Evolutionary conservation across 2,329 filamentous ascomycete species (phyloP).

Genomic region (Hypomyces rosellus): DNA sequence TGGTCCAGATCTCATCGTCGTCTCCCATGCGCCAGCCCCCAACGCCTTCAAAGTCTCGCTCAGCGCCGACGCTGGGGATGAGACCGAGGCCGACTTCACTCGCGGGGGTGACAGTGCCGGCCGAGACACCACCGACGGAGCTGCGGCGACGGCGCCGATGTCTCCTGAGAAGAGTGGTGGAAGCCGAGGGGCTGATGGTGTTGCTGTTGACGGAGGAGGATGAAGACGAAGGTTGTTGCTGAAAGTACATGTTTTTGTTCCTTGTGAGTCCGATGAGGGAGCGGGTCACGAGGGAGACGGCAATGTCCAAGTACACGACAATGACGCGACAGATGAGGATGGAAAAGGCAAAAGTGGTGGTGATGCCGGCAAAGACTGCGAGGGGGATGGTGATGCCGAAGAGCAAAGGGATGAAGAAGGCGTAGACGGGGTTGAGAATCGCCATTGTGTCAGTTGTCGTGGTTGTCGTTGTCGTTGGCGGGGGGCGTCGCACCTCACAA

Average conservation of each 20-base stretch:
- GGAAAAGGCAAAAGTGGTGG: conserved; percentile 54
- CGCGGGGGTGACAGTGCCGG: conserved; percentile 27
- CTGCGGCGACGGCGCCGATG: conserved; percentile 31
- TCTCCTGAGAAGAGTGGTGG: conserved; percentile 15
- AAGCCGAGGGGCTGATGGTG: conserved; percentile 11
- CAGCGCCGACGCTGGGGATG: conserved; percentile 42
- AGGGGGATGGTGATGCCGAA: conserved; percentile 57
- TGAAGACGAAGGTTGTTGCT: conserved; percentile 14
- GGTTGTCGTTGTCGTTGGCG: background rate
- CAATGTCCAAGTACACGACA: conserved; percentile 58
- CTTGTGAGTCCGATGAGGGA: conserved; percentile 37
- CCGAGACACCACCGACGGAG: conserved; percentile 25
- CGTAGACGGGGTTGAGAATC: conserved; percentile 48
- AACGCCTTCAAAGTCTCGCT: conserved; percentile 53
- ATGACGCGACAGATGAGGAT: conserved; percentile 55
- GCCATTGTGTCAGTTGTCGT: conserved; percentile 33
- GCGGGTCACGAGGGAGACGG: conserved; percentile 49
- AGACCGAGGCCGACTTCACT: conserved; percentile 35
- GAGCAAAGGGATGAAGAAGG: conserved; percentile 55
- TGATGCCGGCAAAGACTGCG: conserved; percentile 56
- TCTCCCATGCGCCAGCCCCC: conserved; percentile 49
- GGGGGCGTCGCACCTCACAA: background rate
- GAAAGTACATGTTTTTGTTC: conserved; percentile 26
- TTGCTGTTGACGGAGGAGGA: conserved; percentile 15
- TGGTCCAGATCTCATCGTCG: conserved; percentile 44